Percentiles rank a stretch among this genome's conserved stretches.
phyloP scores from a whole-genome alignment of 345 rosid genomes.

The Salix udensis region DNA sequence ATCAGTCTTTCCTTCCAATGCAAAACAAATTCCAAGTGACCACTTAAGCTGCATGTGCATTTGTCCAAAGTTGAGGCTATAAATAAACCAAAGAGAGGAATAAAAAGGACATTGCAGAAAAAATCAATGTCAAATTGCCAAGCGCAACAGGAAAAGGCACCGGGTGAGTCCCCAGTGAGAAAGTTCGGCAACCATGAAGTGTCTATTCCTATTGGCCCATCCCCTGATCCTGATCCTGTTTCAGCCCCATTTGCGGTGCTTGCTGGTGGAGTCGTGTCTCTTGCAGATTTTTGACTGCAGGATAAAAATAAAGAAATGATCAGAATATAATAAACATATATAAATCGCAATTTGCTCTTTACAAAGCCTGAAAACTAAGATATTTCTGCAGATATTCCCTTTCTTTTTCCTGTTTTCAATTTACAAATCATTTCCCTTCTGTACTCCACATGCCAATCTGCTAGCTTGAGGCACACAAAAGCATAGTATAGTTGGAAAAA shows the following conservation, averaged over 20 bases:
- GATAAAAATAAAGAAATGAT: not conserved
- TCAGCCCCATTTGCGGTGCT: conserved; percentile 15
- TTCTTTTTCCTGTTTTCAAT: not conserved
- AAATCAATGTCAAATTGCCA: conserved; percentile 12
- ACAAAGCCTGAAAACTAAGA: not conserved
- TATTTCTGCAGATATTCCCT: too few species aligned
- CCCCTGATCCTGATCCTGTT: conserved; percentile 30
- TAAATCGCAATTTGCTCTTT: not conserved
- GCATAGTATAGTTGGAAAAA: not conserved
- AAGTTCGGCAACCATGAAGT: conserved; percentile 46
- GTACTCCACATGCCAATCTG: conserved; percentile 11
- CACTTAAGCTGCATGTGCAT: not conserved
- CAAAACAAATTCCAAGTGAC: conserved; percentile 1
- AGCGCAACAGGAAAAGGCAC: conserved; percentile 13
- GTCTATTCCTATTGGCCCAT: conserved; percentile 20
- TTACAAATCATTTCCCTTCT: not conserved
- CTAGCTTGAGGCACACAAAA: conserved; percentile 20
- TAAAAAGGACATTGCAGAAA: conserved; percentile 13
- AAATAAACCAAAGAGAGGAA: conserved; percentile 8
- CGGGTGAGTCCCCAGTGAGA: conserved; percentile 36
- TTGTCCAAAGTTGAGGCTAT: conserved; percentile 3
- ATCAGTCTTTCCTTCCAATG: not conserved
- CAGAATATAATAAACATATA: not conserved
- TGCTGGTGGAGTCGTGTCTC: conserved; percentile 22
- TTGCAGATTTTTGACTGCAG: conserved; percentile 57